Evolutionary conservation across 2,329 filamentous ascomycete genomes (phyloP).

Genomic region (Nigrospora osmanthi): DNA sequence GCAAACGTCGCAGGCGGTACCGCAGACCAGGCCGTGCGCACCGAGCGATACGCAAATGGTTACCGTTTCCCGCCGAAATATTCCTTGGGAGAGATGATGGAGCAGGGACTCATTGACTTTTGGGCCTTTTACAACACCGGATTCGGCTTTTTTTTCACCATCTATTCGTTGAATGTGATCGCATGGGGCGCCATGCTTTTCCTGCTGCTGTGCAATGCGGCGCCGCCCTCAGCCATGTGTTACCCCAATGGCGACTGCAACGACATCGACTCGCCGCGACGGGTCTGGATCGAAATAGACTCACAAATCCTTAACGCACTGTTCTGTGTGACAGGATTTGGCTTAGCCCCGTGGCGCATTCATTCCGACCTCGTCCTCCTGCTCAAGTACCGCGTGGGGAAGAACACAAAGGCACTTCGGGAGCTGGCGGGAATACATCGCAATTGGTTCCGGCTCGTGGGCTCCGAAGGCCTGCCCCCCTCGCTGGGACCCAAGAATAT

Average conservation of each 20-base stretch:
- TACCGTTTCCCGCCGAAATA: slow-evolving; percentile 59
- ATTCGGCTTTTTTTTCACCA: slow-evolving; percentile 65
- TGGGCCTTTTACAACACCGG: slow-evolving; percentile 70
- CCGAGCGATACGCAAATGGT: slow-evolving; percentile 45
- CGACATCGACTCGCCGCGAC: too few relatives aligned
- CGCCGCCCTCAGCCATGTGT: slow-evolving; percentile 71
- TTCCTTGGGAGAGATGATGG: slow-evolving; percentile 49
- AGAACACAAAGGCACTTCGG: slow-evolving; percentile 50
- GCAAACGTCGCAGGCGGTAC: slow-evolving; percentile 23
- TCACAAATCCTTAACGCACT: too few relatives aligned
- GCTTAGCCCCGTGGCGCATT: too few relatives aligned
- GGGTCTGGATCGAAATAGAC: too few relatives aligned
- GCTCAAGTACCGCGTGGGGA: too few relatives aligned
- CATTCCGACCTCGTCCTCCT: too few relatives aligned
- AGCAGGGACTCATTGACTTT: slow-evolving; percentile 51
- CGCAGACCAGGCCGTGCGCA: slow-evolving; percentile 10
- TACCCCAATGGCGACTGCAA: too few relatives aligned
- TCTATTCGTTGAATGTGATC: slow-evolving; percentile 77
- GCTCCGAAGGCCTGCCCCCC: slow-evolving; percentile 50
- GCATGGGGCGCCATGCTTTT: slow-evolving; percentile 93
- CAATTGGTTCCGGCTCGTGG: slow-evolving; percentile 66
- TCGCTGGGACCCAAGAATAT: slow-evolving; percentile 46
- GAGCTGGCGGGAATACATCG: slow-evolving; percentile 67
- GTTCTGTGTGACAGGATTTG: too few relatives aligned
- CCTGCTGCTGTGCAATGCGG: slow-evolving; percentile 68